Percentiles rank a stretch among this genome's conserved stretches.
Conservation (phyloP, 768 basidiomycete genomes). For the Tylopilus subfusipes region DNA sequence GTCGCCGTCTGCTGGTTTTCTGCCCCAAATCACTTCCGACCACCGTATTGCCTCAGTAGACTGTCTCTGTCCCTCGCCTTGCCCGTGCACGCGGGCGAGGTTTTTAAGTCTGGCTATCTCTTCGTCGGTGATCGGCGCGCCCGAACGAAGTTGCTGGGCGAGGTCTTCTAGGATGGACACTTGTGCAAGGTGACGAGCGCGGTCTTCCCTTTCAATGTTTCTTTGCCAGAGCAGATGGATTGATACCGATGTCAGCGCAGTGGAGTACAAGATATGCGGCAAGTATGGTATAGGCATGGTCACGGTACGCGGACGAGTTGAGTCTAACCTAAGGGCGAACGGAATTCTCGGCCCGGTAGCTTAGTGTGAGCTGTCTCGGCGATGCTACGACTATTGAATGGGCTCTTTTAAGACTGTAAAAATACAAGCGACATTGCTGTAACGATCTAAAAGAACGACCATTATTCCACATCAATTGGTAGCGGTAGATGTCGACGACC, state of each 20-base stretch:
- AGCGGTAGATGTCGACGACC: background rate
- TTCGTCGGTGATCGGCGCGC: conserved; percentile 41
- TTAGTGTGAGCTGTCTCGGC: too few relatives aligned
- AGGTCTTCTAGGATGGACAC: conserved; percentile 63
- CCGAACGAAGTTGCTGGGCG: conserved; percentile 47
- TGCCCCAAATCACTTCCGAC: conserved; percentile 50
- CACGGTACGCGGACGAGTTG: background rate
- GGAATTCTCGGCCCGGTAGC: background rate
- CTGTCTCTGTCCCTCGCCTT: conserved; percentile 14
- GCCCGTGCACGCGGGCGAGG: conserved; percentile 43
- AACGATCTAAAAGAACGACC: background rate
- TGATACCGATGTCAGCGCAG: conserved; percentile 63
- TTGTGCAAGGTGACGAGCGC: conserved; percentile 51
- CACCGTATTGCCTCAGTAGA: conserved; percentile 35
- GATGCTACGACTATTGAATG: background rate
- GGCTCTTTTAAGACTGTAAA: background rate
- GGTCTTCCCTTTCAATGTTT: conserved; percentile 48
- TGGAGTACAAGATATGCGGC: conserved; percentile 62
- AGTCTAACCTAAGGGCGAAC: background rate
- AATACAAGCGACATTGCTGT: background rate
- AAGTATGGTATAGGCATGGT: conserved; percentile 42
- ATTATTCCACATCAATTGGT: conserved; percentile 5
- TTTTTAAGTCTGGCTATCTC: conserved; percentile 55
- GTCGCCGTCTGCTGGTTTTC: conserved; percentile 20
- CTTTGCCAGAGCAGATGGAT: conserved; percentile 62